Conservation (phyloP, 2,329 filamentous ascomycete species). For the Dactylellina parvicollis region DNA sequence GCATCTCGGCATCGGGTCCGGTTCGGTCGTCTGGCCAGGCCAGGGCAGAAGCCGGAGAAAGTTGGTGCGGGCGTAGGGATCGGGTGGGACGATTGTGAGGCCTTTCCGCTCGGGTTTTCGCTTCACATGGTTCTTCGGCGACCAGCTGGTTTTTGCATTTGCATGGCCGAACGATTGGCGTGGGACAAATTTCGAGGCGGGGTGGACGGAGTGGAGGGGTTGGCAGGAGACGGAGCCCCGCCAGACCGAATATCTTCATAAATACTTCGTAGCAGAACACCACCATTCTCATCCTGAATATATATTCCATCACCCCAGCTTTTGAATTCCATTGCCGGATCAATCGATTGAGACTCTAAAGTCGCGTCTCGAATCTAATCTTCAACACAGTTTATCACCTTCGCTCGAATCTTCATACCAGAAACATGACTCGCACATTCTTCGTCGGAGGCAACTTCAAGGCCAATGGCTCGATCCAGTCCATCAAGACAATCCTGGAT, state of each 20-base stretch:
- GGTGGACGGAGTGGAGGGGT: background rate
- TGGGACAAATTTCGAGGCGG: constrained; percentile 16
- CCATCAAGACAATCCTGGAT: constrained; percentile 88
- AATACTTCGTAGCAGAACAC: constrained; percentile 13
- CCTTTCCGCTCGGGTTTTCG: constrained; percentile 1
- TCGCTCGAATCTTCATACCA: constrained; percentile 24
- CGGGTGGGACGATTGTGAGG: constrained; percentile 24
- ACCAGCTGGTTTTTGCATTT: background rate
- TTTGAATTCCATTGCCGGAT: background rate
- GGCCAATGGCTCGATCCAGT: constrained; percentile 94
- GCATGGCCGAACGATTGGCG: constrained; percentile 39
- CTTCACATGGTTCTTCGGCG: constrained; percentile 7
- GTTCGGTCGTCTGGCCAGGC: constrained; percentile 33
- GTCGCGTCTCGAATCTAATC: background rate
- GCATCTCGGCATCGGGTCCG: constrained; percentile 26
- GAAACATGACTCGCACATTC: constrained; percentile 74
- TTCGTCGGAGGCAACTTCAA: constrained; percentile 99
- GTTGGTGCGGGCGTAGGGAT: constrained; percentile 2
- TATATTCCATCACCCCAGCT: background rate
- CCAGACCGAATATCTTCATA: constrained; percentile 29
- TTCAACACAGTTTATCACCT: background rate
- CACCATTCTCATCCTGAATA: background rate
- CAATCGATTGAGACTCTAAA: background rate
- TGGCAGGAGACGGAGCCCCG: constrained; percentile 33
- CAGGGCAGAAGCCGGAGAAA: constrained; percentile 13